Base-by-base conservation (phyloP, 2,329 filamentous ascomycete genomes). In the Botrytis byssoidea region DNA sequence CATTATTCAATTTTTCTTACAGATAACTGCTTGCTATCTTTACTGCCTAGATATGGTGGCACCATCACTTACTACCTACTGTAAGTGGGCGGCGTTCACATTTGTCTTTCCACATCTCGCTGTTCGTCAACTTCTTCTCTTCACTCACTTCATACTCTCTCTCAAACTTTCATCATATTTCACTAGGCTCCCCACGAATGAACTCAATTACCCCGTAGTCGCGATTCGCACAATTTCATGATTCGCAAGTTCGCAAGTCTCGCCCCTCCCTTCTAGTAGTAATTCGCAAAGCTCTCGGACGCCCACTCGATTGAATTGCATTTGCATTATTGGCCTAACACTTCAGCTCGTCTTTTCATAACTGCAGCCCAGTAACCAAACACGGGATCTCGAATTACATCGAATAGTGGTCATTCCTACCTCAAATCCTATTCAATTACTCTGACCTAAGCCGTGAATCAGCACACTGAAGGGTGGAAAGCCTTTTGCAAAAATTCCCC, bases 371-470 rank as follows among this genome's bases (percentile, higher is more conserved):
- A 40, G 29, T 51, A 51, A 37, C 59, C 60, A 63, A 51, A 71
- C 59, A 32, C 69, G 69, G 69, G 42, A 71, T 61, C 68, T 46
- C 29, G 29, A 63, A 61, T 29, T 40, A 29, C 40, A 63, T 63
- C 40, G 20, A 32, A 63, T 42, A 42, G 40, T 51, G 40, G 42
- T 9, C 55, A 71, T 32, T 57, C 59, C 69, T 51, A 55, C 59
- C 42, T 46, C 25, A 22, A 32, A 48, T 64, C 69, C 55, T 48
- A 16, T 64, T 48, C 69, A 32, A 37, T 51, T 7, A 42, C 25
- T 68, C 70, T 72, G 70, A 72, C 63, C 70, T 72, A 72, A 72
- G 70, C 64, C 51, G 70, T 72, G 63, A 68, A 60, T 67, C 70
- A 46, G 66, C 70, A 20, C n/a, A 55, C 8, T 29, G 55, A 57